phyloP scores from a whole-genome alignment of 164 flowering plant genomes.

The Cinnamomum micranthum region DNA sequence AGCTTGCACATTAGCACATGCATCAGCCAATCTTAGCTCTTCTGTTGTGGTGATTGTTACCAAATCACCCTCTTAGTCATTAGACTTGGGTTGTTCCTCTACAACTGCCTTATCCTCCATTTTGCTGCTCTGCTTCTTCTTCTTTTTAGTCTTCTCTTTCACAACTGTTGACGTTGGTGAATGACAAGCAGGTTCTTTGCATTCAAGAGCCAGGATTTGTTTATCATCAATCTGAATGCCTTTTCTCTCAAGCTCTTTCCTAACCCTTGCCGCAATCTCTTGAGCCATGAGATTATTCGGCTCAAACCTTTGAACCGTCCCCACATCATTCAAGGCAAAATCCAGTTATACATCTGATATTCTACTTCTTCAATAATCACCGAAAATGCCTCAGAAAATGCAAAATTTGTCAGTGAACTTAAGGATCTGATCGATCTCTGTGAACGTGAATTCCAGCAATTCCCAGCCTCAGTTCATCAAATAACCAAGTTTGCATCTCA shows the following conservation, averaged over 20 bases:
- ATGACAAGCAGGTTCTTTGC: slow-evolving; percentile 27
- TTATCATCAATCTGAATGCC: slow-evolving; percentile 36
- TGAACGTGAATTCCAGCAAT: background rate
- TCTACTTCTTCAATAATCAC: background rate
- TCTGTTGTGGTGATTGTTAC: too few species aligned
- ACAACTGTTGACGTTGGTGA: slow-evolving; percentile 14
- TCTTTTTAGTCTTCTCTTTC: slow-evolving; percentile 47
- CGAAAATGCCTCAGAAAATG: background rate
- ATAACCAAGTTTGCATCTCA: background rate
- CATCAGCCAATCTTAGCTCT: too few species aligned
- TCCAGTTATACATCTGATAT: slow-evolving; percentile 25
- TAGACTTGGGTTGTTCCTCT: slow-evolving; percentile 13
- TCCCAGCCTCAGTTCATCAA: background rate
- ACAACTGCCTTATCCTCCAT: slow-evolving; percentile 14
- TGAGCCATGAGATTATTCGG: slow-evolving; percentile 64
- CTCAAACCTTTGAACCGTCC: slow-evolving; percentile 48
- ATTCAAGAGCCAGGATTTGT: slow-evolving; percentile 35
- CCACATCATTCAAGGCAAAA: slow-evolving; percentile 67
- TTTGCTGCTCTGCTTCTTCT: slow-evolving; percentile 27
- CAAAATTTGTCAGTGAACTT: background rate
- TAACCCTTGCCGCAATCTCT: slow-evolving; percentile 68
- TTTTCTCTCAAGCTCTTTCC: slow-evolving; percentile 32
- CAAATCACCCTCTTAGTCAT: background rate
- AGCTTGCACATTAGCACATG: too few species aligned
- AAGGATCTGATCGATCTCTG: background rate